Evolutionary conservation across 768 basidiomycete species (phyloP), one percentile per base, ranked within the genome.

Genomic region (Exsudoporus frostii): DNA sequence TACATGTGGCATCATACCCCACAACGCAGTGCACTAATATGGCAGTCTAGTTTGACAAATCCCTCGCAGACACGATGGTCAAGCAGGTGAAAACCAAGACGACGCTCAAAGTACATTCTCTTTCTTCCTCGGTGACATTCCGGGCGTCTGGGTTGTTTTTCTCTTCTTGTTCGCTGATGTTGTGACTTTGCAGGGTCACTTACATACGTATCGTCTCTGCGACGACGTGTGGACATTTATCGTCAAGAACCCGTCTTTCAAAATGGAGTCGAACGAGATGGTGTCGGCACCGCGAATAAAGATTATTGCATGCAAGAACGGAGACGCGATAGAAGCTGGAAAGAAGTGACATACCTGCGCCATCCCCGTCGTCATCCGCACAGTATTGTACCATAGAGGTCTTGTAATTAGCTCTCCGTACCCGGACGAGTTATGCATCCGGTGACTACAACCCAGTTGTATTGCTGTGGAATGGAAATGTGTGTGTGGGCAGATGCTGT

Each of bases 201-300:
- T 98, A 50, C 83, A 89, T 60, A 98, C 93, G 2, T 99, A 97
- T 71, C 84, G 92, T 8, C 79, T 92, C 4, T 92, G 91, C 69
- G 93, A 96, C 73, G 94, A 95, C 66, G 96, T 98, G 44, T 98
- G 97, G 97, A 98, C 96, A 48, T 99, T 98, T 71, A 90, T 96
- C 57, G 90, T 98, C 46, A 91, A 93, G 71, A 86, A 95, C 61
- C 88, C 95, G 9, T 75, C 76, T 15, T 96, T 99, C 75, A 98
- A 98, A 74, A 93, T 98, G 88, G 97, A 99, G 71, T 82, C 85
- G 58, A 90, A 88, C 69, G 86, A 91, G 65, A 75, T 84, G 68
- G 83, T 92, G 52, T 74, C 70, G 37, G 80, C 88, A 5, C 79
- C 81, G 27, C 84, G 89, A 69, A 92, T 97, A 72, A 97, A 98